A percentile compares a stretch with the other conserved stretches of the same genome.
Evolutionary conservation across 352 stramenopile genomes (phyloP).

Genomic region (Phytophthora ramorum): DNA sequence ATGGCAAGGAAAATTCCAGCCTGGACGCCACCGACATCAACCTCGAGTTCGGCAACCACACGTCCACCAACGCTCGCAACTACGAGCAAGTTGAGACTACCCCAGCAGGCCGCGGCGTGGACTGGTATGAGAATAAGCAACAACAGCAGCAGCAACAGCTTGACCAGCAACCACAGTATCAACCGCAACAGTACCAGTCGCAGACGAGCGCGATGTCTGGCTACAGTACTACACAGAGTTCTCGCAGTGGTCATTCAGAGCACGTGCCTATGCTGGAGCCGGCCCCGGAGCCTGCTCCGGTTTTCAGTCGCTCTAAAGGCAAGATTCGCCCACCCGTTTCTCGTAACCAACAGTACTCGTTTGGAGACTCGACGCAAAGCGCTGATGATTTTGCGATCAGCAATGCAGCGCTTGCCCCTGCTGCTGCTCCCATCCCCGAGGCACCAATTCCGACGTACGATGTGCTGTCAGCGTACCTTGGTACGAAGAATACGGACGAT

Average conservation of each 20-base stretch:
- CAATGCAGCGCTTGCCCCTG: slow-evolving; percentile 19
- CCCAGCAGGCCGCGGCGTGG: slow-evolving; percentile 16
- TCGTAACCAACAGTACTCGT: slow-evolving; percentile 51
- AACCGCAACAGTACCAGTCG: slow-evolving; percentile 28
- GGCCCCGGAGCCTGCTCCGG: slow-evolving; percentile 28
- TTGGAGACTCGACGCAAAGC: slow-evolving; percentile 26
- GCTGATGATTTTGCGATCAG: slow-evolving; percentile 21
- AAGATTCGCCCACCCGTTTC: slow-evolving; percentile 30
- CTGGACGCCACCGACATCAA: slow-evolving; percentile 54
- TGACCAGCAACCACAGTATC: slow-evolving; percentile 14
- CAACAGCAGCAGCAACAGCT: slow-evolving; percentile 20
- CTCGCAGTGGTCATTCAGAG: slow-evolving; percentile 26
- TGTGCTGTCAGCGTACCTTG: slow-evolving; percentile 48
- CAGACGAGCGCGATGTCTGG: slow-evolving; percentile 31
- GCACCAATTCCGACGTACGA: slow-evolving; percentile 43
- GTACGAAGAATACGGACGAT: slow-evolving; percentile 34
- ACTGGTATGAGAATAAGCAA: slow-evolving; percentile 34
- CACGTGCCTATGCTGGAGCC: slow-evolving; percentile 43
- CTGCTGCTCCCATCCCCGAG: slow-evolving; percentile 26
- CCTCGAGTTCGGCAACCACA: slow-evolving; percentile 53
- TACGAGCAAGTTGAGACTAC: slow-evolving; percentile 44
- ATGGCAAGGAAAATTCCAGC: slow-evolving; percentile 35
- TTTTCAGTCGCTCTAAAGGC: slow-evolving; percentile 28
- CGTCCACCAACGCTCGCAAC: slow-evolving; percentile 15
- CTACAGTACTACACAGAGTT: slow-evolving; percentile 35